Evolutionary conservation across 208 protist species (phyloP).

Genomic region (Leishmania braziliensis): DNA sequence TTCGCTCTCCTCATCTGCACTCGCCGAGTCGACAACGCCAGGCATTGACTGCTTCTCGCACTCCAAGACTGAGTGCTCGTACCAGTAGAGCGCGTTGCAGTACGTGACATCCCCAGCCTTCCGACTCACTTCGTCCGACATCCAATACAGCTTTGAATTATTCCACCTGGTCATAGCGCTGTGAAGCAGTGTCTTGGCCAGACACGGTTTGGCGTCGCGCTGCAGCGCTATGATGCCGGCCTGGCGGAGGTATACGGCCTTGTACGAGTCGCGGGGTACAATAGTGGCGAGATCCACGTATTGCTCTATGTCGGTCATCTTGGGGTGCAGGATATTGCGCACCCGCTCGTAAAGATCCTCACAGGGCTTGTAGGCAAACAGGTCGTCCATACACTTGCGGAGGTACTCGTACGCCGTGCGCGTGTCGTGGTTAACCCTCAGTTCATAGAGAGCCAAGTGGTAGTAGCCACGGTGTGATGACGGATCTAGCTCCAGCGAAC

Average conservation of each 20-base stretch:
- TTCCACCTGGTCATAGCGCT: slow-evolving; percentile 28
- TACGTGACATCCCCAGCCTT: slow-evolving; percentile 9
- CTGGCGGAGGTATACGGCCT: slow-evolving; percentile 31
- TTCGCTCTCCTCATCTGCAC: not conserved
- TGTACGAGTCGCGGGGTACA: slow-evolving; percentile 13
- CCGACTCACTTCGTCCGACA: slow-evolving; percentile 13
- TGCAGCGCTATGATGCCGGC: slow-evolving; percentile 22
- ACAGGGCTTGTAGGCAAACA: slow-evolving; percentile 30
- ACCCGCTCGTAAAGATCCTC: slow-evolving; percentile 25
- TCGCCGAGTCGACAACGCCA: not conserved
- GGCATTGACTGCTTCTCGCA: slow-evolving; percentile 6
- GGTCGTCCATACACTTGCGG: slow-evolving; percentile 36
- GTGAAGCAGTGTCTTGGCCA: slow-evolving; percentile 7
- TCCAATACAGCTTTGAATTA: slow-evolving; percentile 24
- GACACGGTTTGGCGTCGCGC: slow-evolving; percentile 14
- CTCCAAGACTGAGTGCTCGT: slow-evolving; percentile 4
- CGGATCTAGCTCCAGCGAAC: slow-evolving; percentile 39
- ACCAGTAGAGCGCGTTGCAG: slow-evolving; percentile 40
- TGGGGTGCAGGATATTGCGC: slow-evolving; percentile 26
- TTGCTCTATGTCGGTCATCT: slow-evolving; percentile 40
- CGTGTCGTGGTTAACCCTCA: slow-evolving; percentile 29
- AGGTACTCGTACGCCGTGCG: slow-evolving; percentile 33
- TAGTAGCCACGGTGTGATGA: slow-evolving; percentile 36
- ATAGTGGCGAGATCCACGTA: slow-evolving; percentile 35
- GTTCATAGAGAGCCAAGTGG: slow-evolving; percentile 41